Conservation (phyloP, 2,329 filamentous ascomycete species). For the Penicillium sp. region DNA sequence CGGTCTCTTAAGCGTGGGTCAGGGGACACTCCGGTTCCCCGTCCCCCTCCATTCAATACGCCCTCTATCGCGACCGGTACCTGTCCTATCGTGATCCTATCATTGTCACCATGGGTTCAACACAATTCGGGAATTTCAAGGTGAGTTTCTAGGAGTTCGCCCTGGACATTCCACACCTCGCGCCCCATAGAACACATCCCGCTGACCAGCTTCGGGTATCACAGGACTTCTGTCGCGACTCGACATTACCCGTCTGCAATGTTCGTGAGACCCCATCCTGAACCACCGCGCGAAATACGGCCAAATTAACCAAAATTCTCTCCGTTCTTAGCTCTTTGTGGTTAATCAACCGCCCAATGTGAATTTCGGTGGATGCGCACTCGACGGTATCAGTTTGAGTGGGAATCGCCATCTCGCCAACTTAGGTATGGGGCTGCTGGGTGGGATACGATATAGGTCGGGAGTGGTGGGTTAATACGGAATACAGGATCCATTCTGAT, state of each 20-base stretch:
- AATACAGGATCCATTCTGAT: conserved; percentile 78
- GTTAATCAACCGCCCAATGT: conserved; percentile 53
- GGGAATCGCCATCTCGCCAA: conserved; percentile 71
- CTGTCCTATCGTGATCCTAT: not conserved
- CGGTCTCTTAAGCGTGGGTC: conserved; percentile 5
- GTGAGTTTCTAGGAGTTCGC: conserved; percentile 39
- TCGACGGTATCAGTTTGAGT: conserved; percentile 73
- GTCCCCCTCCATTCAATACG: not conserved
- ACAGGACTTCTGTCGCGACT: conserved; percentile 79
- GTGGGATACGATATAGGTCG: not conserved
- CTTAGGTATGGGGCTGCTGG: conserved; percentile 61
- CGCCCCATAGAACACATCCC: conserved; percentile 4
- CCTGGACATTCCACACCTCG: conserved; percentile 7
- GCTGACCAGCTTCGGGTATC: conserved; percentile 28
- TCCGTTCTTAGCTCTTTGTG: conserved; percentile 59
- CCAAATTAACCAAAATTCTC: conserved; percentile 16
- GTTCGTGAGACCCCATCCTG: conserved; percentile 52
- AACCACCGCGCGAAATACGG: not conserved
- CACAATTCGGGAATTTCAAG: conserved; percentile 60
- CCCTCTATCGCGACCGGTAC: conserved; percentile 2
- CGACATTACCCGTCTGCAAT: conserved; percentile 81
- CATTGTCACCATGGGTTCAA: conserved; percentile 46
- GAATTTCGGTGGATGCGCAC: conserved; percentile 66
- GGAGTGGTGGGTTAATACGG: not conserved
- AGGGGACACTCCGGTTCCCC: conserved; percentile 11